phyloP scores from a whole-genome alignment of 495 filamentous ascomycete genomes.

The Penicillium bialowiezense region DNA sequence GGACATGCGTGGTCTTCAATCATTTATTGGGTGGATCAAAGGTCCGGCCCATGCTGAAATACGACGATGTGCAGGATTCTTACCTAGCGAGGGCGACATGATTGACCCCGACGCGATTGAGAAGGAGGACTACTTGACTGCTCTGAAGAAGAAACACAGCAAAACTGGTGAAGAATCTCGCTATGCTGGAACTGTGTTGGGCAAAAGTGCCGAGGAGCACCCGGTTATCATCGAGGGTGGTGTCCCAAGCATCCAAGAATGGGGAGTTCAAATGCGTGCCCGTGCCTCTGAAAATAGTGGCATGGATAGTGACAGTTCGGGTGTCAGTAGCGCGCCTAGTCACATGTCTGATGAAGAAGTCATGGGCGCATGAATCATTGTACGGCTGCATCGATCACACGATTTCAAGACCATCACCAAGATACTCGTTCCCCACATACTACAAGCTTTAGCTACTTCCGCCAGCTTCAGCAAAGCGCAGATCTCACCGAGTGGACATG shows the following conservation, averaged over 20 bases:
- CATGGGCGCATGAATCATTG: conserved; percentile 36
- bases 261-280: conserved; percentile 47
- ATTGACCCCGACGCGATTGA: conserved; percentile 46
- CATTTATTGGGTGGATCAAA: conserved; percentile 69
- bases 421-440: too few species aligned
- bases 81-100: conserved; percentile 44
- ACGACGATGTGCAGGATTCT: conserved; percentile 59
- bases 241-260: conserved; percentile 63
- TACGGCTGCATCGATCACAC: not conserved
- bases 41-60: conserved; percentile 71
- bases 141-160: conserved; percentile 80
- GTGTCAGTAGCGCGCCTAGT: conserved; percentile 44
- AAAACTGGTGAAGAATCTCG: conserved; percentile 79
- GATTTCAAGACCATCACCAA: not conserved
- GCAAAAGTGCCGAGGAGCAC: conserved; percentile 63
- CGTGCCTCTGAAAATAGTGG: conserved; percentile 21
- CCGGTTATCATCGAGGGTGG: conserved; percentile 71
- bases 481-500: too few species aligned
- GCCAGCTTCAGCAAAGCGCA: too few species aligned
- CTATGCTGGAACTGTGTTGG: conserved; percentile 76
- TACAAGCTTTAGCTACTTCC: too few species aligned
- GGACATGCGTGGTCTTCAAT: conserved; percentile 70
- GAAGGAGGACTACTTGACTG: conserved; percentile 72
- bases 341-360: conserved; percentile 39
- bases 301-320: conserved; percentile 36